These are phyloP conservation scores for Microcyclospora tardicrescens DNA, from an alignment of 2,329 filamentous ascomycete genomes.

Conservation along the genomic window DNA sequence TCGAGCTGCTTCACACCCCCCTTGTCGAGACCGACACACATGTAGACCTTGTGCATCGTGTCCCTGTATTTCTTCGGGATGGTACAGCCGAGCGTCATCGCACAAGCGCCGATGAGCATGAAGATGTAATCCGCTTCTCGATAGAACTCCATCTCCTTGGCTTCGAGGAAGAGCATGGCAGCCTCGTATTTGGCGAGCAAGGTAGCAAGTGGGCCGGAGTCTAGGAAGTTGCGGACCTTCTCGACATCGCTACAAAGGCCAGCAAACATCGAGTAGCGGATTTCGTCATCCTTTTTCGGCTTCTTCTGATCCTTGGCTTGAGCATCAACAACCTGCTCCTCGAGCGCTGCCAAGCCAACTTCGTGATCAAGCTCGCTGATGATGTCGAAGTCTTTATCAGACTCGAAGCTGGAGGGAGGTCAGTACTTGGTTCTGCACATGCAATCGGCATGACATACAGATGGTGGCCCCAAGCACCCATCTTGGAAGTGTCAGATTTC, in stretches of 20 bases:
- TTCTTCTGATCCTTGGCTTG: neutral
- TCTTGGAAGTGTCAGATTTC: too few species aligned
- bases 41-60: conserved; percentile 4
- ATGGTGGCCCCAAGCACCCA: too few species aligned
- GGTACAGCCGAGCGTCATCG: conserved; percentile 5
- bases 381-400: conserved; percentile 4
- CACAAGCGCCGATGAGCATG: conserved; percentile 3
- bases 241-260: neutral
- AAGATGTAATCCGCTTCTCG: neutral
- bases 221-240: conserved; percentile 1
- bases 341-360: neutral
- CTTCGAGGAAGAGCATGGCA: neutral
- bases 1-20: conserved; percentile 5
- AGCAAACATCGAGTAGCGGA: conserved; percentile 3
- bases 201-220: neutral
- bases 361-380: conserved; percentile 1
- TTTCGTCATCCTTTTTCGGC: conserved; percentile 1
- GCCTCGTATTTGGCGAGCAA: conserved; percentile 2
- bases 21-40: conserved; percentile 1
- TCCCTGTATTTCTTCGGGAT: conserved; percentile 1
- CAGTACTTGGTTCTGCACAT: too few species aligned
- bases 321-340: neutral
- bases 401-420: conserved; percentile 2
- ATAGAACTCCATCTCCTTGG: neutral
- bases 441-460: too few species aligned